Evolutionary conservation across 257 asterid genomes (phyloP), one percentile per base, ranked within the genome.

Genomic region (Gentiana straminea): DNA sequence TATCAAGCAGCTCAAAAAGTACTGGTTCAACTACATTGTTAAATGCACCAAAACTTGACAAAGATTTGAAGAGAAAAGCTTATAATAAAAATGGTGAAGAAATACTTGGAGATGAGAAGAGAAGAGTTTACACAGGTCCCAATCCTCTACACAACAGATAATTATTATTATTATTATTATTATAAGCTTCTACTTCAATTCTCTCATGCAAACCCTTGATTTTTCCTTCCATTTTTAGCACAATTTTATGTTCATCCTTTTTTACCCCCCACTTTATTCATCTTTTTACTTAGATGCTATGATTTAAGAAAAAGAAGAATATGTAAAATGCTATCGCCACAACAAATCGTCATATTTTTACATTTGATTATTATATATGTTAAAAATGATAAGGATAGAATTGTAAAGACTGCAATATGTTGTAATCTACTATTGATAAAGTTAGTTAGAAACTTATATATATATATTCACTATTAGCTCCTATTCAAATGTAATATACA

Each of bases 131-230:
- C 67, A 79, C 95, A 12, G 97, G 97, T 49, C 86, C 97, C 51
- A 85, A 89, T 75, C 97, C 97, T 76, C 84, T 89, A 46, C 97
- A 85, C 84, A 89, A 89, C 84, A 83, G 91, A 80, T 88, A 75
- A 84, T 83, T 70, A 64, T 54, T 49, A 8, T 51, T 13, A 15
- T 43, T 36, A 38, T 36, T 46, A 60, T 15, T 15, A 15, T 24
- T 24, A 2, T 45, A 64, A 24, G 24, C 24, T 24, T 24, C 24
- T 24, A 59, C 67, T 78, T 83, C 75, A 71, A 69, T 79, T 77
- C 62, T 70, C 77, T 73, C 67, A 54, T 64, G 75, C 74, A 70
- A 74, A 12, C 73, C 60, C 51, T 47, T 55, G 45, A 61, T 57
- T 47, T 11, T 54, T 33, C 36, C 36, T 11, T 4, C 49, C 5